Conservation (phyloP, 169 alveolate genomes). For the Eimeria sp. region DNA sequence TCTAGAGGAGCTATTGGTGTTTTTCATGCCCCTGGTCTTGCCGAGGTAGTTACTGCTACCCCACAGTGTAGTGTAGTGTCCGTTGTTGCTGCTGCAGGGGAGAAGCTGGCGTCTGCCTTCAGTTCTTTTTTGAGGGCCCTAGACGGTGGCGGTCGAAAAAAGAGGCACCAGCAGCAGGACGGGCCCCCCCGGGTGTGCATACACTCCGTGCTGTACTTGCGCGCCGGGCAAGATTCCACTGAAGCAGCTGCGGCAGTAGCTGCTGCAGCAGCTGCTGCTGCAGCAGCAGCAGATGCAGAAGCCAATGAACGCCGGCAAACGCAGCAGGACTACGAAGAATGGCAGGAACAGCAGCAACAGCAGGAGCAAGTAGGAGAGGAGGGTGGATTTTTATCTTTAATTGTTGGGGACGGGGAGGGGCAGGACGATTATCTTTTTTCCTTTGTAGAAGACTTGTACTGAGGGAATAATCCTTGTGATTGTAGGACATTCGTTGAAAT, state of each 20-base stretch:
- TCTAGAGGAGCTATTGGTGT: not conserved
- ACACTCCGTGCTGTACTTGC: constrained; percentile 39
- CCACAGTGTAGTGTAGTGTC: not conserved
- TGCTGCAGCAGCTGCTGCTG: constrained; percentile 55
- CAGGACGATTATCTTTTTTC: not conserved
- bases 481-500: not conserved
- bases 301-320: constrained; percentile 16
- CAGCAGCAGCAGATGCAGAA: constrained; percentile 29
- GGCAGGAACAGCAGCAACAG: constrained; percentile 7
- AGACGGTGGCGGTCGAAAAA: not conserved
- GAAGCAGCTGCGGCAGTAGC: not conserved
- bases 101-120: not conserved
- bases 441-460: constrained; percentile 4
- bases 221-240: not conserved
- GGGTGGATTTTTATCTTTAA: not conserved
- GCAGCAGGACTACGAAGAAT: constrained; percentile 1
- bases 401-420: not conserved
- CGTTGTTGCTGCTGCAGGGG: constrained; percentile 15
- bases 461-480: not conserved
- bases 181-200: not conserved
- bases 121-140: constrained; percentile 12
- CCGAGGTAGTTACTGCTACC: not conserved
- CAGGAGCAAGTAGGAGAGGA: not conserved
- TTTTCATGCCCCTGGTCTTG: not conserved
- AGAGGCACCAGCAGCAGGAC: constrained; percentile 1